These are phyloP conservation scores for Skeletonema tropicum DNA, from an alignment of 108 stramenopile genomes.

Conservation along the genomic window DNA sequence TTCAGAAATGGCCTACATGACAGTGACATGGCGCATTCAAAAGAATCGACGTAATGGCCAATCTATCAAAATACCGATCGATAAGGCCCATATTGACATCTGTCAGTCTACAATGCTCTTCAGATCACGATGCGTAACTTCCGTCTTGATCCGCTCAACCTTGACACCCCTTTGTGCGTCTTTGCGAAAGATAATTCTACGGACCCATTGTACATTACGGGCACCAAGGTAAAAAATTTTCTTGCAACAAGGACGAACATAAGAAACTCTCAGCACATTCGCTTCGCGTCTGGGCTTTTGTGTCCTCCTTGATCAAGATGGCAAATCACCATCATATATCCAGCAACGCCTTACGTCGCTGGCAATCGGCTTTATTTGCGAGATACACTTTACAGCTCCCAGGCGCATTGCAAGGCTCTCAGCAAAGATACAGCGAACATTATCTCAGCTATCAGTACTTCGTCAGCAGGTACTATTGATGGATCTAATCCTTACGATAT, in stretches of 20 bases:
- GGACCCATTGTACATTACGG: background rate
- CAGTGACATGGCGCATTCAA: background rate
- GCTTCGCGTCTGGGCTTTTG: background rate
- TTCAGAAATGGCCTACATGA: background rate
- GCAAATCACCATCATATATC: background rate
- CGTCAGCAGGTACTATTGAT: no score
- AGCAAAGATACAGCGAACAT: no score
- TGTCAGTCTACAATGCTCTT: background rate
- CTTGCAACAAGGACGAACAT: background rate
- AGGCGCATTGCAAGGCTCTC: background rate
- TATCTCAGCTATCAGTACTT: no score
- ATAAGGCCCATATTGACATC: background rate
- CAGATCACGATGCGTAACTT: background rate
- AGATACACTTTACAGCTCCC: background rate
- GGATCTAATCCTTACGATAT: no score
- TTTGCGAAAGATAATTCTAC: background rate
- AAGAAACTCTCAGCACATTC: conserved; percentile 5
- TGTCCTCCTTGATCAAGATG: background rate
- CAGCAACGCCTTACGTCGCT: background rate
- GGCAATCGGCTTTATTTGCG: background rate
- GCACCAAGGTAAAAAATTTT: background rate
- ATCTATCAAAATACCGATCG: background rate
- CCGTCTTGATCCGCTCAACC: background rate
- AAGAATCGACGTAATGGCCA: conserved; percentile 5
- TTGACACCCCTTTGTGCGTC: background rate